phyloP scores from a whole-genome alignment of 225 moss, liverwort and hornwort genomes.

The Pleurozium schreberi region DNA sequence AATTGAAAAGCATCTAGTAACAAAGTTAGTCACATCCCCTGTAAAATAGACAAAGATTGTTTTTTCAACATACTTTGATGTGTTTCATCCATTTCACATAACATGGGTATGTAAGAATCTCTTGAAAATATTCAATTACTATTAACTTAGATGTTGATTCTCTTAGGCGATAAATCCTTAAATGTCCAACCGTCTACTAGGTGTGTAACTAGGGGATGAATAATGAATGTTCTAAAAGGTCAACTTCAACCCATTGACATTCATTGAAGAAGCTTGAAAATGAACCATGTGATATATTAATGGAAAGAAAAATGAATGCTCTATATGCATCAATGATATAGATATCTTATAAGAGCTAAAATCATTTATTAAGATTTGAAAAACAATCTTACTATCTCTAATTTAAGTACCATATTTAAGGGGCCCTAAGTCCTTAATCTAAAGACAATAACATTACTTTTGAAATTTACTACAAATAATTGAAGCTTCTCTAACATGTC shows the following conservation, averaged over 20 bases:
- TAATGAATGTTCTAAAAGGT: background rate
- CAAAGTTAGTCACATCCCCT: background rate
- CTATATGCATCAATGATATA: background rate
- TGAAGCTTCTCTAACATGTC: background rate
- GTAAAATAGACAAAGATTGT: too few species aligned
- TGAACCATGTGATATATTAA: background rate
- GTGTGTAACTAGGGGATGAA: background rate
- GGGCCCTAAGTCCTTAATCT: fast-evolving
- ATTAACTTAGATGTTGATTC: too few species aligned
- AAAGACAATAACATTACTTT: background rate
- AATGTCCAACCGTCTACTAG: background rate
- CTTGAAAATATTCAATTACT: too few species aligned
- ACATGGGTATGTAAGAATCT: background rate
- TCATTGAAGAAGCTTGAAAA: background rate
- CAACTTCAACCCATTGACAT: too few species aligned
- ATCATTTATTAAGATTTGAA: background rate
- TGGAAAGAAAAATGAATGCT: background rate
- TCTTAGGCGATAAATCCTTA: too few species aligned
- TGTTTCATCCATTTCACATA: background rate
- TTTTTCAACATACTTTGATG: background rate
- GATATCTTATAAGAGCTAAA: background rate
- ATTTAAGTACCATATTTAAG: background rate
- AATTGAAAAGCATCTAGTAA: background rate
- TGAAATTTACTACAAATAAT: background rate
- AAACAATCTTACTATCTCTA: background rate